Conservation (phyloP, 163 green algal genomes). For the Scenedesmus sp. region DNA sequence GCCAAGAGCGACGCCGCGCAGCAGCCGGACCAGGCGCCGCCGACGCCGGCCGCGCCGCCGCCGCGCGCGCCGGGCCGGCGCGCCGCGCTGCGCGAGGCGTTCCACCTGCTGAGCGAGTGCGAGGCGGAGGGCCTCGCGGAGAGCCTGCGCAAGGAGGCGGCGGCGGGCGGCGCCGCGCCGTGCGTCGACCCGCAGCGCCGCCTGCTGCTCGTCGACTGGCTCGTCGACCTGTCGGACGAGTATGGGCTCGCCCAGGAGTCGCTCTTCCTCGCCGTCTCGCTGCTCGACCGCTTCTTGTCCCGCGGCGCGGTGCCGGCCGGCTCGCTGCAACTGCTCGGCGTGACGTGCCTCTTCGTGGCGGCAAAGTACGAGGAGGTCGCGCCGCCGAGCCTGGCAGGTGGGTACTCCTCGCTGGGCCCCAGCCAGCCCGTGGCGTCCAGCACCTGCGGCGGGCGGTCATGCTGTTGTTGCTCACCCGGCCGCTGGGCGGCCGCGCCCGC, state of each 20-base stretch:
- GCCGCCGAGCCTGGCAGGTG: constrained; percentile 61
- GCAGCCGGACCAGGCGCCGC: not conserved
- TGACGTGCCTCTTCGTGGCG: constrained; percentile 76
- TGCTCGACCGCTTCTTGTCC: constrained; percentile 88
- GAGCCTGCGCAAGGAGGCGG: constrained; percentile 12
- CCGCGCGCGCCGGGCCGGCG: too few relatives aligned
- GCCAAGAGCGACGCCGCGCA: too few relatives aligned
- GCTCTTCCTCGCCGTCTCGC: constrained; percentile 85
- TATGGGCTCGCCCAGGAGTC: constrained; percentile 90
- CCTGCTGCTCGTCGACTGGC: constrained; percentile 91
- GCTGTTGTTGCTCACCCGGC: too few relatives aligned
- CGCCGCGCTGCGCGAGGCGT: too few relatives aligned
- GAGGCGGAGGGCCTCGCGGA: constrained; percentile 19
- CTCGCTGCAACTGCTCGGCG: constrained; percentile 72
- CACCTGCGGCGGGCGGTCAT: too few relatives aligned
- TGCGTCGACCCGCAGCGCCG: constrained; percentile 84
- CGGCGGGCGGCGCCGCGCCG: not conserved
- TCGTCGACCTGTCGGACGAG: constrained; percentile 88
- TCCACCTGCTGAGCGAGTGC: constrained; percentile 8
- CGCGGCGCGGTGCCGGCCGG: constrained; percentile 15
- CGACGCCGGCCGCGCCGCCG: too few relatives aligned
- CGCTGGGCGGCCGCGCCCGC: too few relatives aligned
- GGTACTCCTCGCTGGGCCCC: constrained; percentile 1
- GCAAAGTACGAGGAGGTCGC: constrained; percentile 90
- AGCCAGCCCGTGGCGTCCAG: too few relatives aligned